Percentiles rank a stretch among this genome's conserved stretches.
These are phyloP conservation scores for Hyphopichia fennica DNA, from an alignment of 1,139 yeast species.

Conservation along the genomic window DNA sequence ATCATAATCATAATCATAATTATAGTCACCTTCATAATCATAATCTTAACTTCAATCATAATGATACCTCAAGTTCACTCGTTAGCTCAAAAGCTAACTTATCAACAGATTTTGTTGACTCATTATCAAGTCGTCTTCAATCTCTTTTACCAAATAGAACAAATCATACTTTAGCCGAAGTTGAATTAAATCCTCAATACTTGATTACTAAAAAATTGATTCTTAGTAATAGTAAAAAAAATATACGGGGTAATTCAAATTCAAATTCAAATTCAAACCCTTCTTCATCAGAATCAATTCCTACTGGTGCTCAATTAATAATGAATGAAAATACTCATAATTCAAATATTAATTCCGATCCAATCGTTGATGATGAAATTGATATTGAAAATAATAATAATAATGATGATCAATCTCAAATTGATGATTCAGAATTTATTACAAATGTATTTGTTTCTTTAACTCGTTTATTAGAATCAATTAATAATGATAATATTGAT, in stretches of 20 bases:
- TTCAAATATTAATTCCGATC: background rate
- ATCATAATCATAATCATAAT: too few relatives aligned
- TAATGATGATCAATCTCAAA: background rate
- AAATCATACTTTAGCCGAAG: slow-evolving; percentile 42
- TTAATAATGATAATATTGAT: slow-evolving; percentile 26
- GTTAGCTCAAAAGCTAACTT: slow-evolving; percentile 3
- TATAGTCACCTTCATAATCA: too few relatives aligned
- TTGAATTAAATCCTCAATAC: slow-evolving; percentile 45
- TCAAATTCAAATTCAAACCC: slow-evolving; percentile 6
- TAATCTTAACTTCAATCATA: background rate
- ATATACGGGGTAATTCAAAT: background rate
- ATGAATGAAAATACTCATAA: background rate
- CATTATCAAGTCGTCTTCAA: slow-evolving; percentile 28
- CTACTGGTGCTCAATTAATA: background rate
- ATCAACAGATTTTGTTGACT: slow-evolving; percentile 17
- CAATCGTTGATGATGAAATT: background rate
- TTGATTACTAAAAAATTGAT: slow-evolving; percentile 31
- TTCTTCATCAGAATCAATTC: background rate
- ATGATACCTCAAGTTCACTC: background rate
- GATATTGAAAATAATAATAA: background rate
- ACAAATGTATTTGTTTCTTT: slow-evolving; percentile 24
- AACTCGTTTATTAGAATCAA: slow-evolving; percentile 21
- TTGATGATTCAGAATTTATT: slow-evolving; percentile 12
- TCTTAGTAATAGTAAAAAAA: slow-evolving; percentile 18
- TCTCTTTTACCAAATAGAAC: slow-evolving; percentile 41